Evolutionary conservation across 495 filamentous ascomycete genomes (phyloP), one percentile per base, ranked within the genome.

Genomic region (Aspergillus ellipticus): DNA sequence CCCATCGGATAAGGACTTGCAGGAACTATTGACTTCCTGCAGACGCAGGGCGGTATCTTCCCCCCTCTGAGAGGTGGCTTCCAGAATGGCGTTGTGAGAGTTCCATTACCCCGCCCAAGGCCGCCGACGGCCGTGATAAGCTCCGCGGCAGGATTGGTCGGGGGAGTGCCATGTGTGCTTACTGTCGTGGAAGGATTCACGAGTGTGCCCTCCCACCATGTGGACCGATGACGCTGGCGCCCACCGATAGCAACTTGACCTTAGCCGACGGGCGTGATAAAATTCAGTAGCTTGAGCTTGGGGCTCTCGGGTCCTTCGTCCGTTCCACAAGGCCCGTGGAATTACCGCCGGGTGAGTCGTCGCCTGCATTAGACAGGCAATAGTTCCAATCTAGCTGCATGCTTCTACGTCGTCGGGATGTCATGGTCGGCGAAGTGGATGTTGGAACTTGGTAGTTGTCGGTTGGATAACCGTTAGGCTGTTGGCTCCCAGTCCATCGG

Each of bases 21-120:
- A 55, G 53, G 47, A 24, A 55, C 53, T 55, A 55, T 55, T 42
- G 53, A 55, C 41, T 17, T 55, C 22, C 43, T 55, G 53, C 53
- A 55, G 43, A 49, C 37, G 20, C 19, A 29, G 11, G 41, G 41
- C 51, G 39, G 41, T 33, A 37, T 35, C 26, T 3, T 29, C 16
- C 41, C 37, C 9, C 31, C 28, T 41, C 43, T 55, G 6, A 49
- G 29, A 41, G 45, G 29, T 6, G 31, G 43, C 29, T 28, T 47
- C 43, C 24, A 26, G 43, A 26, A 47, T 22, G 43, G 43, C 43
- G 43, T 47, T 6, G 20, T 22, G 11, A 47, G 8, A 26, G 43
- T 47, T 47, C 19, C 21, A 22, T 48, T 29, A 48, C 45, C 45
- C 45, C 45, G 24, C 45, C 28, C 21, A 16, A 29, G 45, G 45